A percentile compares a stretch with the other conserved stretches of the same genome.
phyloP scores from a whole-genome alignment of 768 basidiomycete genomes.

The Cystobasidiopsis lactophilus region DNA sequence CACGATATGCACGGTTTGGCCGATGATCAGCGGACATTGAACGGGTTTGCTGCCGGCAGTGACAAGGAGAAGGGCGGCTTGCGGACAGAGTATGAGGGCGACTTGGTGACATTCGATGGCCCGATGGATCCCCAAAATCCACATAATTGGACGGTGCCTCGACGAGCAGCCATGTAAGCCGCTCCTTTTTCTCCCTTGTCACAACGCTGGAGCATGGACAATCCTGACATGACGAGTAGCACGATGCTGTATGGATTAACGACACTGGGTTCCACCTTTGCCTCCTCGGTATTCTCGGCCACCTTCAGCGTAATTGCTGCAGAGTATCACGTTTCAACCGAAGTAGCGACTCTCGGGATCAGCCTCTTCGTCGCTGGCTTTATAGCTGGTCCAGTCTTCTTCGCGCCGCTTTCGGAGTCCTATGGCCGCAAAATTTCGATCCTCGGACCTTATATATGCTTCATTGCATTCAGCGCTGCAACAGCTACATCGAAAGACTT shows the following conservation, averaged over 20 bases:
- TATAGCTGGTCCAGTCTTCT: constrained; percentile 20
- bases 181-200: background rate
- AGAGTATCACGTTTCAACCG: constrained; percentile 19
- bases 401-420: constrained; percentile 21
- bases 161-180: background rate
- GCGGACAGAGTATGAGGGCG: background rate
- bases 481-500: constrained; percentile 24
- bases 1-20: too few relatives aligned
- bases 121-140: constrained; percentile 21
- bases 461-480: constrained; percentile 23
- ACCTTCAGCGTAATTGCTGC: constrained; percentile 16
- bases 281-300: constrained; percentile 22
- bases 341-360: constrained; percentile 22
- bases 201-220: too few relatives aligned
- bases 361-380: constrained; percentile 9
- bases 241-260: constrained; percentile 21
- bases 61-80: too few relatives aligned
- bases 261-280: constrained; percentile 24
- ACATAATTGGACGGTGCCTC: constrained; percentile 18
- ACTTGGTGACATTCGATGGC: constrained; percentile 8
- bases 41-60: too few relatives aligned
- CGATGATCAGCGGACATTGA: too few relatives aligned
- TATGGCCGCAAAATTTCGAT: constrained; percentile 22
- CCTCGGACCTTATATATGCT: constrained; percentile 21
- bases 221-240: constrained; percentile 16